Base-by-base conservation (phyloP, 2,329 filamentous ascomycete genomes). In the Alternaria hordeiaustralica region DNA sequence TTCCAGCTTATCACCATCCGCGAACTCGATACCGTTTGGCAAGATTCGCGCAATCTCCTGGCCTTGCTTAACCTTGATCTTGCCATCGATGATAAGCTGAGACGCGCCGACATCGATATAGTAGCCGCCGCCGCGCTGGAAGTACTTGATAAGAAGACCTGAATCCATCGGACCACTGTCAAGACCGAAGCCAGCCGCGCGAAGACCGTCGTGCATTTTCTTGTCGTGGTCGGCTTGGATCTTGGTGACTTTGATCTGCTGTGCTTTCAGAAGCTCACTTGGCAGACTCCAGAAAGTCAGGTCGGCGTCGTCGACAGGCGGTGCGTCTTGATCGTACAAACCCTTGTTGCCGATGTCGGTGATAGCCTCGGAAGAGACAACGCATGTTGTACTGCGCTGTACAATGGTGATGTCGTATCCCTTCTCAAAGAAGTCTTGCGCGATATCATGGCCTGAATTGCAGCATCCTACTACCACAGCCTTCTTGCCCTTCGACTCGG, bases 371-470 rank as follows among this genome's bases (percentile, higher is more conserved):
- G 71, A 74, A 8, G 75, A 73, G 12, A 79, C 61, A 21, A 79
- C 75, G 75, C 74, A 80, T 36, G 84, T 85, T 9, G 73, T 77
- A 49, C 72, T 77, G 28, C 84, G 79, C 64, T 85, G 84, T 1
- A 85, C 70, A 67, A 85, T 82, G 12, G 83, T 85, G n/a, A 82
- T 71, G 13, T 81, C 78, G 28, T 79, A 75, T 5, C 79, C 79
- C 7, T 80, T 80, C 21, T 81, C 76, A 41, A 79, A 76, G 78
- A 84, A 84, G 69, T 85, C 82, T 69, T 84, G 79, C 3, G 83
- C 82, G 23, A 85, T 79, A 67, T 85, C 83, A 71, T 85, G 83
- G 53, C 80, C 83, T 1, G 83, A 84, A 65, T 85, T 85, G 55
- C 81, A 84, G 18, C 80, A 81, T 25, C 84, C 84, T 15, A 86